These are phyloP conservation scores for Artemisia tridentata DNA, from an alignment of 129 eudicot genomes.

Conservation along the genomic window DNA sequence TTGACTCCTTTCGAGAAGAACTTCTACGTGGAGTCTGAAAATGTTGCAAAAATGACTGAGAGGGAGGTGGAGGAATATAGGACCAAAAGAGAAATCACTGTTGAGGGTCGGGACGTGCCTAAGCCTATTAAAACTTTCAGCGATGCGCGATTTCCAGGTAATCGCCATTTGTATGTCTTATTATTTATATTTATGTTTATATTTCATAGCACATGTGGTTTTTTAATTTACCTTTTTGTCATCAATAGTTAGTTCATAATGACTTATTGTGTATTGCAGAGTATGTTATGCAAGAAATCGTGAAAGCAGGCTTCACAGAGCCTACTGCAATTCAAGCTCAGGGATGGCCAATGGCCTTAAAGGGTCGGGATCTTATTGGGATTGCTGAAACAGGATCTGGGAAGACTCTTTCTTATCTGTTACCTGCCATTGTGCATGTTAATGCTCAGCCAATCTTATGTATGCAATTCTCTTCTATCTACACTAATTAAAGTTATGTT, in stretches of 20 bases:
- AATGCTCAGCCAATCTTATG: conserved; percentile 97
- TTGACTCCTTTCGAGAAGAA: conserved; percentile 90
- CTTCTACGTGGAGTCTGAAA: conserved; percentile 78
- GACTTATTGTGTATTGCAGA: conserved; percentile 38
- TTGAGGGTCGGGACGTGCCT: conserved; percentile 97
- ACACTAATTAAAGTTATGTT: too few species aligned
- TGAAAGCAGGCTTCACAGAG: conserved; percentile 90
- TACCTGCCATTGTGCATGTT: conserved; percentile 96
- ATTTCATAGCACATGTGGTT: too few species aligned
- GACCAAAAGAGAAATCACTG: conserved; percentile 74
- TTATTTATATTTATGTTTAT: too few species aligned
- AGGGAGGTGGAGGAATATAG: conserved; percentile 84
- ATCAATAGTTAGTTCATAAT: not conserved
- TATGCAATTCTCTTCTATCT: conserved; percentile 1
- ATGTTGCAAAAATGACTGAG: conserved; percentile 78
- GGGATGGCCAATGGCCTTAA: conserved; percentile 99
- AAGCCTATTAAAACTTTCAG: conserved; percentile 73
- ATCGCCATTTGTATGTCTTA: too few species aligned
- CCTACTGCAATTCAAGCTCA: conserved; percentile 99
- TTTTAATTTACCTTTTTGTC: not conserved
- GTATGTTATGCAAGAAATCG: conserved; percentile 91
- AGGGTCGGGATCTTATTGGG: conserved; percentile 99
- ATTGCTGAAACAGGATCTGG: conserved; percentile 99
- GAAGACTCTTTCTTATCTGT: conserved; percentile 86
- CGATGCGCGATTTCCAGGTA: conserved; percentile 96